Conservation (phyloP, 352 stramenopile species). For the Globisporangium barbulae region DNA sequence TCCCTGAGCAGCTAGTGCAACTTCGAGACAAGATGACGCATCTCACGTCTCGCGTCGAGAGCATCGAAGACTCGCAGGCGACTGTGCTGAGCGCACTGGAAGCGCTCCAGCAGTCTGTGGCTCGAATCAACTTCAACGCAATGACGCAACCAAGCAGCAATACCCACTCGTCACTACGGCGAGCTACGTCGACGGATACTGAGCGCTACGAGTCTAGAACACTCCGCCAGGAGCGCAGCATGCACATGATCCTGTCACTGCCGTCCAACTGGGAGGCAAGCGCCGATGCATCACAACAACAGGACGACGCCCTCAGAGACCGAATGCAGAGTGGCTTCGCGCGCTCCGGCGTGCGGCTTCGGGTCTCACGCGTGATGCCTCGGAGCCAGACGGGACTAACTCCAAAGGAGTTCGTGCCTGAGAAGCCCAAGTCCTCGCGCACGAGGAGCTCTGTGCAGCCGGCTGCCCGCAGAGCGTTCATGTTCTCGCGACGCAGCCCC, state of each 20-base stretch:
- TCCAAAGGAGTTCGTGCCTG: not conserved
- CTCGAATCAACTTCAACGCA: not conserved
- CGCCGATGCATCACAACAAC: not conserved
- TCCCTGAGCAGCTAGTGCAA: not conserved
- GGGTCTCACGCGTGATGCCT: not conserved
- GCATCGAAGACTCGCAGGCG: not conserved
- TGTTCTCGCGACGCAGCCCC: not conserved
- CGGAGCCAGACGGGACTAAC: not conserved
- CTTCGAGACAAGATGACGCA: not conserved
- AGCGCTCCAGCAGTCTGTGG: not conserved
- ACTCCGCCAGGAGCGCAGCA: not conserved
- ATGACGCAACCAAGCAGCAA: not conserved
- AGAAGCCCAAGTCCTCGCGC: not conserved
- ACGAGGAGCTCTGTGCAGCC: not conserved
- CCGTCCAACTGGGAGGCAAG: not conserved
- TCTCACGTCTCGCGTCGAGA: not conserved
- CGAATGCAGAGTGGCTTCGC: not conserved
- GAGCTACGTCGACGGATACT: too few species aligned
- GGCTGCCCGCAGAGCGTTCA: not conserved
- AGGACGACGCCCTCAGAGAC: not conserved
- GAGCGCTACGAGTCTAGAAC: not conserved
- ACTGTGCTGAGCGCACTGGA: not conserved
- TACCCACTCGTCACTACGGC: too few species aligned
- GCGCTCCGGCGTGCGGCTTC: not conserved
- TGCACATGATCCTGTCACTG: constrained; percentile 4